A percentile compares a stretch with the other conserved stretches of the same genome.
Conservation (phyloP, 805 yeast genomes). For the Ogataea nakhonphanomensis region DNA sequence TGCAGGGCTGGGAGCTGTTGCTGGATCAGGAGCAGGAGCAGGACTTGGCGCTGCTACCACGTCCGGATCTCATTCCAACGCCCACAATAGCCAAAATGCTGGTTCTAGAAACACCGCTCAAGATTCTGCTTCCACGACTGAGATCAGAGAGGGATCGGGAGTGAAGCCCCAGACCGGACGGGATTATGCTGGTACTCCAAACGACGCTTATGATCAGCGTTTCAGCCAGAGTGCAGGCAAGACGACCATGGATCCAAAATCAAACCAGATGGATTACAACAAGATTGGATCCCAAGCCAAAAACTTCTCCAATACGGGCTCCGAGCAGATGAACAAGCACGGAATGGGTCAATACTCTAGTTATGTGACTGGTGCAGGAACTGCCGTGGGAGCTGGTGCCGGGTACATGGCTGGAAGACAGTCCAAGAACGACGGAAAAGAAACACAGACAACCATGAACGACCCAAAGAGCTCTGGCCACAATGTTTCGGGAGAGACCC, state of each 20-base stretch:
- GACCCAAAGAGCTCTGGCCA: neutral
- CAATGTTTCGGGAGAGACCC: too few relatives aligned
- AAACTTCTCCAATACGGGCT: constrained; percentile 8
- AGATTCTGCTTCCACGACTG: too few relatives aligned
- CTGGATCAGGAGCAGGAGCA: constrained; percentile 3
- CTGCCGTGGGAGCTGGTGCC: constrained; percentile 19
- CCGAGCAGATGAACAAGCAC: constrained; percentile 11
- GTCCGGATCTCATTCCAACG: constrained; percentile 5
- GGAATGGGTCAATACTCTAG: constrained; percentile 14
- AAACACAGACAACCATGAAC: neutral
- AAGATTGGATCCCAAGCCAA: constrained; percentile 10
- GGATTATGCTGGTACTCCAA: too few relatives aligned
- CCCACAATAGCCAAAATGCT: constrained; percentile 1
- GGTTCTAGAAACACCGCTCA: constrained; percentile 1
- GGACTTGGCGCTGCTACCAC: constrained; percentile 15
- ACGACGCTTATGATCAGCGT: too few relatives aligned
- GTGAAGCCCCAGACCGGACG: neutral
- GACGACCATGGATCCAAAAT: neutral
- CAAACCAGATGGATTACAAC: constrained; percentile 6
- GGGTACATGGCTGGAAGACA: constrained; percentile 13
- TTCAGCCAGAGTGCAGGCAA: neutral
- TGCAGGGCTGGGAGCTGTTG: constrained; percentile 4
- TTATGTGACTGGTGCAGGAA: constrained; percentile 13
- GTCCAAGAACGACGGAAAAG: neutral
- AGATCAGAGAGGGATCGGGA: neutral